Evolutionary conservation across 345 rosid genomes (phyloP).

Genomic region (Salix viminalis): DNA sequence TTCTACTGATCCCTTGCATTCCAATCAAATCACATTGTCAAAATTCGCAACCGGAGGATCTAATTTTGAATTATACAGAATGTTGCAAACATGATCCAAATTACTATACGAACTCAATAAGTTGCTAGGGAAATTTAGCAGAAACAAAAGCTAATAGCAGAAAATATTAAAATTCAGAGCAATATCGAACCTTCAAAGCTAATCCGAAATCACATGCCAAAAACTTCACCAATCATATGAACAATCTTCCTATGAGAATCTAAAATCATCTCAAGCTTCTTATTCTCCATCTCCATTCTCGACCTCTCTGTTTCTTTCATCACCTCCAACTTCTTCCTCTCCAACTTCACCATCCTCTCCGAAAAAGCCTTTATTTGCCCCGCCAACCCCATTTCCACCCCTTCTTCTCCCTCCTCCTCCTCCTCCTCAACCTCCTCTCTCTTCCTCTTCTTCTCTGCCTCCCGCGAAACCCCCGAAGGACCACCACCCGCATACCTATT

Average conservation of each 20-base stretch:
- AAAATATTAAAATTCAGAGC: not conserved
- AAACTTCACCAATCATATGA: slow-evolving; percentile 36
- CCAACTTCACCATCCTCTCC: slow-evolving; percentile 50
- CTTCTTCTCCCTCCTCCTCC: slow-evolving; percentile 20
- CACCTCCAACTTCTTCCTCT: slow-evolving; percentile 70
- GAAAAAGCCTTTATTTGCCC: slow-evolving; percentile 54
- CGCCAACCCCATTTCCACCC: slow-evolving; percentile 39
- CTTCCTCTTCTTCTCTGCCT: slow-evolving; percentile 23
- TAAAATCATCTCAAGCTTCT: slow-evolving; percentile 49
- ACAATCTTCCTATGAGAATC: slow-evolving; percentile 54
- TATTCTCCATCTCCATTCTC: slow-evolving; percentile 68
- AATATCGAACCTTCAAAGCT: not conserved
- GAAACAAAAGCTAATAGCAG: not conserved
- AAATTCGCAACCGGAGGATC: too few species aligned
- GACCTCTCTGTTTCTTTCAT: slow-evolving; percentile 49
- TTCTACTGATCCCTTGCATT: too few species aligned
- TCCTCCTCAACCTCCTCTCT: slow-evolving; percentile 15
- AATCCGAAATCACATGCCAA: slow-evolving; percentile 11
- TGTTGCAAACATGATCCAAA: too few species aligned
- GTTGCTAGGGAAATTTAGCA: too few species aligned
- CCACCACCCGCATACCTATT: slow-evolving; percentile 43
- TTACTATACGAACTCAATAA: too few species aligned
- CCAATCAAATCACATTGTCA: too few species aligned
- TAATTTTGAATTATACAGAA: too few species aligned
- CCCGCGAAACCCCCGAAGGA: slow-evolving; percentile 24